Base-by-base conservation (phyloP, 2,329 filamentous ascomycete genomes). In the Sporothrix schenckii region DNA sequence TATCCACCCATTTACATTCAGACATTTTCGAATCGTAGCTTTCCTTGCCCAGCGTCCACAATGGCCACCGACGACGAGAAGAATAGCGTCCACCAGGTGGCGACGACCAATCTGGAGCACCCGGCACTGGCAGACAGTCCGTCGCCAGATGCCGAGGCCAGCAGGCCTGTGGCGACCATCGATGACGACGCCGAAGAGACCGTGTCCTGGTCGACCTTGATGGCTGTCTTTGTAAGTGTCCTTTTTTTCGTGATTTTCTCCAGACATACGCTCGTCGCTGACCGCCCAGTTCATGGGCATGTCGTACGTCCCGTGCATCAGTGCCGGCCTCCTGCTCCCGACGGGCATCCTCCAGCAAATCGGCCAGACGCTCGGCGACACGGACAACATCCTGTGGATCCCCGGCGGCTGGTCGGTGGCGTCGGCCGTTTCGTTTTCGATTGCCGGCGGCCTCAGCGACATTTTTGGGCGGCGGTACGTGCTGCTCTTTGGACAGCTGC, bases 321-420 rank as follows among this genome's bases (percentile, higher is more conserved):
- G 69, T 39, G 65, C 63, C 14, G 75, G 75, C 49, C 70, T 77
- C 1, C 66, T 76, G 3, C 68, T 77, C 16, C 72, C 73, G 2
- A 70, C 73, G 0, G 74, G 74, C 6, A 77, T 77, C 61, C 69
- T 77, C 5, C 73, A 74, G 27, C 75, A 75, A 63, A 77, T 77
- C 41, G 70, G 70, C 10, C 71, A 73, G 60, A 66, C 68, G 21
- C 58, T 75, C 30, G 74, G 74, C 24, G 70, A 72, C n/a, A 73
- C 71, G 53, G 67, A 75, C 53, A 71, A 74, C 69, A 68, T 74
- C 68, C 68, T 74, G 70, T 75, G 76, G 76, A 72, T 73, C 5
- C 71, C 73, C 13, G 73, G 72, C 60, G 72, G 72, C 66, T 75
- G 74, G 71, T 75, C 71, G 1, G 53, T 74, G 10, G 70, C 68